Conservation (phyloP, 1,284 basidiomycete genomes). For the Amylostereum areolatum region DNA sequence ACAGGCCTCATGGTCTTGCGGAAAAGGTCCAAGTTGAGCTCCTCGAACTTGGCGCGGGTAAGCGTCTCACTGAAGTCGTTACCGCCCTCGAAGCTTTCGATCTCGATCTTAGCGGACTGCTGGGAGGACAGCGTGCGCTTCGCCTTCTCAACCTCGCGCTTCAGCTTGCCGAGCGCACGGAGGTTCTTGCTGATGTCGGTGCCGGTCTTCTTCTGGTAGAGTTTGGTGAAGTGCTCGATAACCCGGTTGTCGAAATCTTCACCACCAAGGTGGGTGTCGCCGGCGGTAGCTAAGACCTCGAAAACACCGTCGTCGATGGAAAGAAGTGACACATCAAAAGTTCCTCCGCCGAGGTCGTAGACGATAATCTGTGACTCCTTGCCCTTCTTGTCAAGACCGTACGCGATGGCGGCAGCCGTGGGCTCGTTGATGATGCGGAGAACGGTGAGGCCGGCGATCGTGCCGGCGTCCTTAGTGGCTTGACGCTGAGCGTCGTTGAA, state of each 20-base stretch:
- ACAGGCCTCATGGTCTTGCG: conserved; percentile 99
- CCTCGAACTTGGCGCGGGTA: conserved; percentile 98
- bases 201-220: conserved; percentile 93
- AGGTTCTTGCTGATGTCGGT: conserved; percentile 86
- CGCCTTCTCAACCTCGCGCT: conserved; percentile 98
- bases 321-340: conserved; percentile 90
- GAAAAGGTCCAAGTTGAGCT: conserved; percentile 98
- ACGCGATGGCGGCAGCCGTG: conserved; percentile 96
- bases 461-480: conserved; percentile 98
- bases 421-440: conserved; percentile 99
- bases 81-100: conserved; percentile 87
- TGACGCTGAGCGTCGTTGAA: conserved; percentile 99
- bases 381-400: conserved; percentile 95
- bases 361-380: conserved; percentile 96
- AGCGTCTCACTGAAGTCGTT: conserved; percentile 97
- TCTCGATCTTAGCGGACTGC: conserved; percentile 69
- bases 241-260: conserved; percentile 99
- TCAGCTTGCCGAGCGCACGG: conserved; percentile 93
- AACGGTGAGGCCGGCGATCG: conserved; percentile 92
- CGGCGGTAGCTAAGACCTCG: conserved; percentile 94
- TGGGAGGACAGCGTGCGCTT: conserved; percentile 92
- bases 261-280: conserved; percentile 98
- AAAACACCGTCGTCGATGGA: conserved; percentile 98
- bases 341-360: conserved; percentile 85
- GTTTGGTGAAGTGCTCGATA: conserved; percentile 88